phyloP scores from a whole-genome alignment of 306 rosid genomes.

The Albizia julibrissin region DNA sequence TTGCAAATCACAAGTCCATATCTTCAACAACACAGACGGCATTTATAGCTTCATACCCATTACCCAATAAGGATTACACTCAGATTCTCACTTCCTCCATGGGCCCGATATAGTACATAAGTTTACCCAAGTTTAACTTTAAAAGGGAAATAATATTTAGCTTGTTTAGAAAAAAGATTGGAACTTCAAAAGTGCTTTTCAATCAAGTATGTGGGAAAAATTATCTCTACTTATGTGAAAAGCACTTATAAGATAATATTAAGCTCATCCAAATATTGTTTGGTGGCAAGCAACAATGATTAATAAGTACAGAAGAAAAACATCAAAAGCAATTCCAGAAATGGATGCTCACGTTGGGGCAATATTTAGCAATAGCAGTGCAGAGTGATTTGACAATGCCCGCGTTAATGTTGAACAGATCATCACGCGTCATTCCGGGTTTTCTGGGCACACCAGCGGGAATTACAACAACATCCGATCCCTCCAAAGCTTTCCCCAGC shows the following conservation, averaged over 20 bases:
- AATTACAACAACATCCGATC: constrained; percentile 63
- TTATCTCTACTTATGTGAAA: too few species aligned
- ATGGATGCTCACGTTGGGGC: constrained; percentile 54
- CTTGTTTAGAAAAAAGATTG: too few species aligned
- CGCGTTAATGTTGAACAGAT: constrained; percentile 74
- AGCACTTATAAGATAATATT: too few species aligned
- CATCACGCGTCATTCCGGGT: constrained; percentile 88
- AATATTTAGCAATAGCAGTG: constrained; percentile 64
- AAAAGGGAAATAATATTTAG: background rate
- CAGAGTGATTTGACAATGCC: constrained; percentile 67
- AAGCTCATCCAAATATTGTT: too few species aligned
- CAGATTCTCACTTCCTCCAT: background rate
- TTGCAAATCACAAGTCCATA: background rate
- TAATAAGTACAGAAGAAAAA: background rate
- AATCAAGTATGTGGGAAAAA: too few species aligned
- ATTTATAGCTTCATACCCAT: background rate
- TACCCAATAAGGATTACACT: background rate
- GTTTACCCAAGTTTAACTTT: background rate
- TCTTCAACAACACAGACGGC: background rate
- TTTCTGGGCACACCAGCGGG: constrained; percentile 80
- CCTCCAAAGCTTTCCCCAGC: constrained; percentile 60
- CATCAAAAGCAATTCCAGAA: background rate
- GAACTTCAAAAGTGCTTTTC: too few species aligned
- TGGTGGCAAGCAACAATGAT: background rate
- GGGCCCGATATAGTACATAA: background rate